These are phyloP conservation scores for Phytopythium ostracodes DNA, from an alignment of 352 stramenopile species.

Conservation along the genomic window DNA sequence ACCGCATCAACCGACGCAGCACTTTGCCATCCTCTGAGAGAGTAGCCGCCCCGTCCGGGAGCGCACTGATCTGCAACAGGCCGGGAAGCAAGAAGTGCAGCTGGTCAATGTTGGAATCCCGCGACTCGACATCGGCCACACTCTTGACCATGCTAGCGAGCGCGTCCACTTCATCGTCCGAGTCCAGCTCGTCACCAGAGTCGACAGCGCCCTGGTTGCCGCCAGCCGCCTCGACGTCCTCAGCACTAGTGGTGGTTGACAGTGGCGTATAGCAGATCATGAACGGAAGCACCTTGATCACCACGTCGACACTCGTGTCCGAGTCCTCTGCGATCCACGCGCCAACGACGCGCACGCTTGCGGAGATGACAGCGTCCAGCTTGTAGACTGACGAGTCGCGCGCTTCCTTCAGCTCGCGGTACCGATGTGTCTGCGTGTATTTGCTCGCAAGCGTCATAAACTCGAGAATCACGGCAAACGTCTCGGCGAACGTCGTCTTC, in stretches of 20 bases:
- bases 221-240: slow-evolving; percentile 10
- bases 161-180: slow-evolving; percentile 61
- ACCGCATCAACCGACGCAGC: slow-evolving; percentile 64
- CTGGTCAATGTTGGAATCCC: slow-evolving; percentile 51
- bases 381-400: slow-evolving; percentile 36
- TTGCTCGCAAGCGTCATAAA: slow-evolving; percentile 62
- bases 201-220: slow-evolving; percentile 18
- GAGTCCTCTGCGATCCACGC: slow-evolving; percentile 84
- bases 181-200: slow-evolving; percentile 72
- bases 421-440: slow-evolving; percentile 72
- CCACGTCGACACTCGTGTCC: slow-evolving; percentile 59
- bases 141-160: slow-evolving; percentile 40
- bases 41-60: slow-evolving; percentile 42
- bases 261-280: slow-evolving; percentile 74
- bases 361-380: slow-evolving; percentile 71
- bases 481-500: slow-evolving; percentile 63
- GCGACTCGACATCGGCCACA: slow-evolving; percentile 23
- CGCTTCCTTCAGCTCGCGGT: slow-evolving; percentile 35
- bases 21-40: slow-evolving; percentile 61
- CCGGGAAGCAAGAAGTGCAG: slow-evolving; percentile 82
- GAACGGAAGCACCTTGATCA: slow-evolving; percentile 73
- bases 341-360: slow-evolving; percentile 68
- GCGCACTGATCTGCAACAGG: slow-evolving; percentile 72
- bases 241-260: slow-evolving; percentile 11
- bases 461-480: slow-evolving; percentile 70